phyloP scores from a whole-genome alignment of 2,329 filamentous ascomycete species.

The Sphaerulina populicola region DNA sequence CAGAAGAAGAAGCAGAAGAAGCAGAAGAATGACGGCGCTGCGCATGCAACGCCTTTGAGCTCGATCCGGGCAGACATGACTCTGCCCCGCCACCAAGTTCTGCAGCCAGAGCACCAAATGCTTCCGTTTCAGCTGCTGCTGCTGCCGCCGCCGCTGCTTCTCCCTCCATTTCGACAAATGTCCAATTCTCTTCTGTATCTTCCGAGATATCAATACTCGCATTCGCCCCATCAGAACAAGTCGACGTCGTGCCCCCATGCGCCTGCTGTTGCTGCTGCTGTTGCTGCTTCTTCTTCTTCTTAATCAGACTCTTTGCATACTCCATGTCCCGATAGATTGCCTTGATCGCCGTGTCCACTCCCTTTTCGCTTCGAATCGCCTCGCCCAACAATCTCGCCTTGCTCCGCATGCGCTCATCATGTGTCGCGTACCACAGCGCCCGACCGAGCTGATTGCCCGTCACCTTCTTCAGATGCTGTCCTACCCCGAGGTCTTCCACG shows the following conservation, averaged over 20 bases:
- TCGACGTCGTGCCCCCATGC: slow-evolving; percentile 1
- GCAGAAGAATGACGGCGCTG: background rate
- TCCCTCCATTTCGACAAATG: slow-evolving; percentile 63
- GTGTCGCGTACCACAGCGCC: slow-evolving; percentile 83
- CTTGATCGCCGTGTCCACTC: slow-evolving; percentile 83
- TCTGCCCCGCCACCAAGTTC: background rate
- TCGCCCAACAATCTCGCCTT: slow-evolving; percentile 77
- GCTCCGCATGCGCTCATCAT: slow-evolving; percentile 81
- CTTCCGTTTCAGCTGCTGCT: background rate
- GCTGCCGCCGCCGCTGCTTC: slow-evolving; percentile 29
- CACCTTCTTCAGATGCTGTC: slow-evolving; percentile 79
- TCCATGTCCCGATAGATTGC: slow-evolving; percentile 91
- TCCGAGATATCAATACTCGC: slow-evolving; percentile 19
- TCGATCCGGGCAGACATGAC: background rate
- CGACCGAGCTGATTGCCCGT: slow-evolving; percentile 78
- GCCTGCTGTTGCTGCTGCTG: background rate
- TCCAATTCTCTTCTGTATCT: slow-evolving; percentile 54
- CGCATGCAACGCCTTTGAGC: background rate
- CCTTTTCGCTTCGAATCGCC: slow-evolving; percentile 82
- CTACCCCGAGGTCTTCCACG: slow-evolving; percentile 88
- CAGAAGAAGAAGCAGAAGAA: too few species aligned
- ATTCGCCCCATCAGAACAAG: slow-evolving; percentile 23
- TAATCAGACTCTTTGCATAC: slow-evolving; percentile 78
- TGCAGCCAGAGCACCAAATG: slow-evolving; percentile 3
- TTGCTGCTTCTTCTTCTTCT: slow-evolving; percentile 30